phyloP scores from a whole-genome alignment of 495 filamentous ascomycete genomes.

The Lichina pygmaea region DNA sequence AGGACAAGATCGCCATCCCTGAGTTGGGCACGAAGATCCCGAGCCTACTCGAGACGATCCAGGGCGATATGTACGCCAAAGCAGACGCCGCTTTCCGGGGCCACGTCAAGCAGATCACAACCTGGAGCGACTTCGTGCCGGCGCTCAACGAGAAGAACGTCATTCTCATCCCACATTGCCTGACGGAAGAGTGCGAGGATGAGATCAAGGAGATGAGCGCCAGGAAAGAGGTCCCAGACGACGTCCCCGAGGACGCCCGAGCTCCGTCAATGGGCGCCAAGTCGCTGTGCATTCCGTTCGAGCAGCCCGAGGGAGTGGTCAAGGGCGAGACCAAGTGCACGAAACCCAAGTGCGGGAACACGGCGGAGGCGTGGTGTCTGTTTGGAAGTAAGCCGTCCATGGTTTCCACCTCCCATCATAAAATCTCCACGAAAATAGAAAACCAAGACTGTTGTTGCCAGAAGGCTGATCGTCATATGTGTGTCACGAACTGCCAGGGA shows the following conservation, averaged over 20 bases:
- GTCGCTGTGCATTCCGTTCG: conserved; percentile 88
- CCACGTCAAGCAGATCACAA: conserved; percentile 54
- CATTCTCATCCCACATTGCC: conserved; percentile 63
- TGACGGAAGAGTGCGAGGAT: conserved; percentile 65
- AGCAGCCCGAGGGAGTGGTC: conserved; percentile 62
- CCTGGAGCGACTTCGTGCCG: conserved; percentile 77
- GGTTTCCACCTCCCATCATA: neutral
- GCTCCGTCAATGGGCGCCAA: conserved; percentile 93
- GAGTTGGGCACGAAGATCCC: conserved; percentile 45
- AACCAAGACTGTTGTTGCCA: no score
- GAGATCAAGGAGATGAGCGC: conserved; percentile 75
- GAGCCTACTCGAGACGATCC: conserved; percentile 67
- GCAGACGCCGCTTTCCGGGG: conserved; percentile 47
- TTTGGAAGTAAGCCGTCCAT: conserved; percentile 2
- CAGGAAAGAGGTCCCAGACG: conserved; percentile 26
- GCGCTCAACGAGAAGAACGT: conserved; percentile 79
- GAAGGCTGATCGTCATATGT: no score
- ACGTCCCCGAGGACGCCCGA: conserved; percentile 41
- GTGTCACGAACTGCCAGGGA: no score
- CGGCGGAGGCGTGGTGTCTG: conserved; percentile 4
- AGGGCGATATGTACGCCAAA: conserved; percentile 57
- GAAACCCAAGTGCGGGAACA: conserved; percentile 46
- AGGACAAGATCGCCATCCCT: conserved; percentile 39
- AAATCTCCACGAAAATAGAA: no score
- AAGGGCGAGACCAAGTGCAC: conserved; percentile 67